phyloP scores from a whole-genome alignment of 2,329 filamentous ascomycete genomes.

The Aspergillus pseudonomiae region DNA sequence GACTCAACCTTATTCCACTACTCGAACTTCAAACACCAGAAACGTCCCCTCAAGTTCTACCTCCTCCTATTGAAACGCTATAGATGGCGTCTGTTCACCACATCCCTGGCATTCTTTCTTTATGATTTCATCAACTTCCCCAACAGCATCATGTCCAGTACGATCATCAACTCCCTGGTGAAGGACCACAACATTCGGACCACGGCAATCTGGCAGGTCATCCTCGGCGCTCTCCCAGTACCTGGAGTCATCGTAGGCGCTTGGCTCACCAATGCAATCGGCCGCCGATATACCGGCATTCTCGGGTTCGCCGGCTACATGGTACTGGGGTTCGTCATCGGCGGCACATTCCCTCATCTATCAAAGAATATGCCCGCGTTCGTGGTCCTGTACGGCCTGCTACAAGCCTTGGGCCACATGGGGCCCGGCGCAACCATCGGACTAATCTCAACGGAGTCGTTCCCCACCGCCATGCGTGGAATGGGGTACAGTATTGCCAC shows the following conservation, averaged over 20 bases:
- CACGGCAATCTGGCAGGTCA: slow-evolving; percentile 40
- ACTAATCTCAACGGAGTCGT: slow-evolving; percentile 35
- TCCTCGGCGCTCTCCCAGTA: slow-evolving; percentile 36
- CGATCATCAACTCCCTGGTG: slow-evolving; percentile 38
- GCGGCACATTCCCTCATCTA: slow-evolving; percentile 30
- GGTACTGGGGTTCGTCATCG: slow-evolving; percentile 36
- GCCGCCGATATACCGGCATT: slow-evolving; percentile 34
- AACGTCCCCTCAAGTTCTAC: slow-evolving; percentile 28
- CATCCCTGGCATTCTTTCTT: slow-evolving; percentile 38
- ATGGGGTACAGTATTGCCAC: slow-evolving; percentile 38
- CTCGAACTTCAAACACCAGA: slow-evolving; percentile 35
- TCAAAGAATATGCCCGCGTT: slow-evolving; percentile 35
- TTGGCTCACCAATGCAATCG: slow-evolving; percentile 37
- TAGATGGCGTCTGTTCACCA: slow-evolving; percentile 32
- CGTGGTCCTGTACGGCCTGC: slow-evolving; percentile 38
- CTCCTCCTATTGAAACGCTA: slow-evolving; percentile 31
- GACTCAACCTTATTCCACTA: slow-evolving; percentile 37
- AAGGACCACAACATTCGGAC: slow-evolving; percentile 35
- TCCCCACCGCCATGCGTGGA: slow-evolving; percentile 37
- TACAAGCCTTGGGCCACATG: slow-evolving; percentile 39
- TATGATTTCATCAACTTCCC: slow-evolving; percentile 45
- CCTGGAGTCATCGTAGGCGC: slow-evolving; percentile 38
- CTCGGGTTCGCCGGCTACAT: slow-evolving; percentile 34
- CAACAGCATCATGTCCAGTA: slow-evolving; percentile 40
- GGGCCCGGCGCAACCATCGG: slow-evolving; percentile 40